Evolutionary conservation across 805 yeast genomes (phyloP).

Genomic region (Jamesozyma hellenica): DNA sequence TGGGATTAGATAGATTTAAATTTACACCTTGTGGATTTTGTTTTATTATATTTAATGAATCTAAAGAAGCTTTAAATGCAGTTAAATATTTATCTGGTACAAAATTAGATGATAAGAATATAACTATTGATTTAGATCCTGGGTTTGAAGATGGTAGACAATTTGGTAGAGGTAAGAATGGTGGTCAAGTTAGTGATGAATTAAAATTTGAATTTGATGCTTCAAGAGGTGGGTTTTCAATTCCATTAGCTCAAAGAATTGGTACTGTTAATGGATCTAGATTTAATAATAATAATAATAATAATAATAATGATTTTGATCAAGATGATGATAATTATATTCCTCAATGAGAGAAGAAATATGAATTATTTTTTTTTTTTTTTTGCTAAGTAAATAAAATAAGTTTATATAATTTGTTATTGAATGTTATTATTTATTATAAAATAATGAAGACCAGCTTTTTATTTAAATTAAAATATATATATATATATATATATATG

Average conservation of each 20-base stretch:
- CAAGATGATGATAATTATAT: constrained; percentile 21
- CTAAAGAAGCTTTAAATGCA: constrained; percentile 68
- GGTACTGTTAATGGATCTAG: constrained; percentile 8
- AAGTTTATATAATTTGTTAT: too few species aligned
- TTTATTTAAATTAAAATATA: background rate
- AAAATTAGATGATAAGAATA: constrained; percentile 68
- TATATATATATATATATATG: background rate
- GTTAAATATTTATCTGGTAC: constrained; percentile 76
- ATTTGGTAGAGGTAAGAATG: constrained; percentile 84
- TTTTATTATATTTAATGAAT: constrained; percentile 67
- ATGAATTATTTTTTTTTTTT: too few species aligned
- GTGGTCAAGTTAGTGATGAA: constrained; percentile 86
- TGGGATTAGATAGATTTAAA: constrained; percentile 89
- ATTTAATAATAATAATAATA: background rate
- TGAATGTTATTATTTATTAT: too few species aligned
- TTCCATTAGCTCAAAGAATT: constrained; percentile 29
- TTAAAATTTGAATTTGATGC: constrained; percentile 40
- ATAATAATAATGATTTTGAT: too few species aligned
- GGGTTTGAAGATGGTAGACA: constrained; percentile 95
- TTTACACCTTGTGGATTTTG: constrained; percentile 96
- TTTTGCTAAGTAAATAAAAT: too few species aligned
- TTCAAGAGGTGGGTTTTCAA: constrained; percentile 38
- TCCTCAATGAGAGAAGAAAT: constrained; percentile 10
- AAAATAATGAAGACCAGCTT: too few species aligned
- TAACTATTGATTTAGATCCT: constrained; percentile 88